A percentile compares a stretch with the other conserved stretches of the same genome.
phyloP scores from a whole-genome alignment of 179 eudicot genomes.

The Carnegiea gigantea region DNA sequence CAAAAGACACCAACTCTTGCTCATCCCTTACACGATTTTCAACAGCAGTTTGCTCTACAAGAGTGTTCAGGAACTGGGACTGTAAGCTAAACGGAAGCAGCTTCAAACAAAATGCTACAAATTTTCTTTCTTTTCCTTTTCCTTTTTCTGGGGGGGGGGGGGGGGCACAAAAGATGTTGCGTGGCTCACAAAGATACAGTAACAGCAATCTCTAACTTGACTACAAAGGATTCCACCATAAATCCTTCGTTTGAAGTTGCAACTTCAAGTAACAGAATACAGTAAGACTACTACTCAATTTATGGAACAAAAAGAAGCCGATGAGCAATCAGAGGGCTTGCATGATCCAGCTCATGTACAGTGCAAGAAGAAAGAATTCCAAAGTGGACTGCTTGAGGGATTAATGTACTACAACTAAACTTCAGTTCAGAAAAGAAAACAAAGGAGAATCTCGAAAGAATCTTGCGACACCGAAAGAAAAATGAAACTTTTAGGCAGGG shows the following conservation, averaged over 20 bases:
- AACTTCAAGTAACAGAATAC: background rate
- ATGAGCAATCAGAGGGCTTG: background rate
- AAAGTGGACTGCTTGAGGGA: background rate
- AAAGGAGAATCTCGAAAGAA: background rate
- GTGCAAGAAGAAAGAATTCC: background rate
- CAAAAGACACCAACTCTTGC: slow-evolving; percentile 50
- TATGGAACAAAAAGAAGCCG: background rate
- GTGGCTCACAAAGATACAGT: background rate
- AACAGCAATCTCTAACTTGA: background rate
- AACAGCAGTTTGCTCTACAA: slow-evolving; percentile 37
- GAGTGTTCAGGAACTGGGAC: slow-evolving; percentile 7
- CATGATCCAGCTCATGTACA: background rate
- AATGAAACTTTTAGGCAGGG: background rate
- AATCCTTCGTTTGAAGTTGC: background rate
- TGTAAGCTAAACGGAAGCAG: slow-evolving; percentile 20
- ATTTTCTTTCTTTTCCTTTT: background rate
- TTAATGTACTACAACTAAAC: background rate
- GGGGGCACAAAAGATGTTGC: background rate
- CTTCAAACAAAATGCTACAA: slow-evolving; percentile 10
- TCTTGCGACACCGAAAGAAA: background rate
- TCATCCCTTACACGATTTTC: slow-evolving; percentile 29
- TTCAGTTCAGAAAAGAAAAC: background rate
- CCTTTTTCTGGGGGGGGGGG: background rate
- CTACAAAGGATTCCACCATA: background rate
- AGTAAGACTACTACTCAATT: background rate